Percentiles rank a stretch among this genome's conserved stretches.
Conservation (phyloP, 2,329 filamentous ascomycete species). For the Pseudopyricularia cyperi region DNA sequence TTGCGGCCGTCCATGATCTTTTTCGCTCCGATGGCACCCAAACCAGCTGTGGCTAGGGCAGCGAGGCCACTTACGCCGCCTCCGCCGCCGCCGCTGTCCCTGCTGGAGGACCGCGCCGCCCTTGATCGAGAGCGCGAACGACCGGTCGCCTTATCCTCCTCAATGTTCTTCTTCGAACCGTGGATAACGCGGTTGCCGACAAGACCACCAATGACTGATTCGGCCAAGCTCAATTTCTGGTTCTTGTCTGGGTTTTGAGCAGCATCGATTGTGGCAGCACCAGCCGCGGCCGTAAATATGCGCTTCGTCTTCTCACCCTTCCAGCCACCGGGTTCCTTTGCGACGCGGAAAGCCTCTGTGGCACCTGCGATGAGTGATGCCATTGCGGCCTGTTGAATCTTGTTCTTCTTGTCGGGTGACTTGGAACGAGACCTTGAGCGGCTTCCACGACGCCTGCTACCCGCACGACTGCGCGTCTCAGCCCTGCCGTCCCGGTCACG, state of each 20-base stretch:
- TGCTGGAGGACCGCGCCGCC: conserved; percentile 33
- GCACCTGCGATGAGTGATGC: conserved; percentile 83
- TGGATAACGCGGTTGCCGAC: conserved; percentile 78
- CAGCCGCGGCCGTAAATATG: conserved; percentile 73
- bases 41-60: conserved; percentile 47
- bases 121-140: conserved; percentile 59
- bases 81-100: conserved; percentile 23
- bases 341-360: conserved; percentile 79
- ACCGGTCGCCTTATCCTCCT: conserved; percentile 43
- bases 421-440: conserved; percentile 37
- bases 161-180: conserved; percentile 56
- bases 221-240: conserved; percentile 71
- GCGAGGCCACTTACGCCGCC: conserved; percentile 40
- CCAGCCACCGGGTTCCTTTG: conserved; percentile 83
- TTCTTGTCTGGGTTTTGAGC: conserved; percentile 58
- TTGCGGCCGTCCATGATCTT: conserved; percentile 37
- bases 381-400: conserved; percentile 77
- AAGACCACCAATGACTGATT: conserved; percentile 80
- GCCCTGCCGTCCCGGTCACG: conserved; percentile 17
- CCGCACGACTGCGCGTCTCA: conserved; percentile 23
- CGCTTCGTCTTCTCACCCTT: conserved; percentile 85
- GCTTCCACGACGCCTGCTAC: conserved; percentile 25
- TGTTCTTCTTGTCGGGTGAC: conserved; percentile 39
- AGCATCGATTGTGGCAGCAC: conserved; percentile 76
- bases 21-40: conserved; percentile 49